Percentiles rank a stretch among this genome's conserved stretches.
Conservation (phyloP, 2,329 filamentous ascomycete genomes). For the Intubia oerlemansii region DNA sequence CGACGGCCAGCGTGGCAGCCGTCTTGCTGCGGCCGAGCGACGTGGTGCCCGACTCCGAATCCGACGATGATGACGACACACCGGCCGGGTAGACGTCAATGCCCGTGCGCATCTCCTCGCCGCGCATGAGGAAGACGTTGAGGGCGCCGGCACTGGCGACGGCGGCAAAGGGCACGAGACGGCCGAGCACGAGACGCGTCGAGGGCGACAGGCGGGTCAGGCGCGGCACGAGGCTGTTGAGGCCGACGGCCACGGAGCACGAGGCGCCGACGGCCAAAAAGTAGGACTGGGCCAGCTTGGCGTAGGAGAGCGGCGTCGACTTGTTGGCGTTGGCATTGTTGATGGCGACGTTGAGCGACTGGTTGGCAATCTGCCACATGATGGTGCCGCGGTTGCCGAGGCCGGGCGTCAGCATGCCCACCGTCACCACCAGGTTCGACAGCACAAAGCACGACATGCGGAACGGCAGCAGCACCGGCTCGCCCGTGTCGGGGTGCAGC, state of each 20-base stretch:
- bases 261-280: slow-evolving; percentile 78
- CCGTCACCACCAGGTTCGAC: slow-evolving; percentile 85
- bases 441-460: slow-evolving; percentile 94
- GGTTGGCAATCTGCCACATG: slow-evolving; percentile 88
- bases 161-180: slow-evolving; percentile 90
- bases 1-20: slow-evolving; percentile 74
- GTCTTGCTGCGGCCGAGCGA: slow-evolving; percentile 72
- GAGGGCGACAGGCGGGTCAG: slow-evolving; percentile 55
- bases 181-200: slow-evolving; percentile 53
- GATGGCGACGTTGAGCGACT: slow-evolving; percentile 94
- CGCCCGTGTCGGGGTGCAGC: slow-evolving; percentile 83
- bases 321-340: slow-evolving; percentile 98
- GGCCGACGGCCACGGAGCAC: slow-evolving; percentile 78
- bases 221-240: slow-evolving; percentile 76
- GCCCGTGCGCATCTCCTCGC: slow-evolving; percentile 79
- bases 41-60: slow-evolving; percentile 15
- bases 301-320: slow-evolving; percentile 65
- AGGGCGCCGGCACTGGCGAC: slow-evolving; percentile 79
- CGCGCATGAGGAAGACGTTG: slow-evolving; percentile 95
- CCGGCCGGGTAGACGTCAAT: slow-evolving; percentile 67
- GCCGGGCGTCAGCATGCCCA: slow-evolving; percentile 32
- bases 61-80: too few relatives aligned
- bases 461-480: slow-evolving; percentile 82
- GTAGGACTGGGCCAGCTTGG: slow-evolving; percentile 75
- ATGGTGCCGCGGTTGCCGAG: slow-evolving; percentile 58